Evolutionary conservation across 2,329 filamentous ascomycete genomes (phyloP).

Genomic region (Ophiostoma novo-ulmi): DNA sequence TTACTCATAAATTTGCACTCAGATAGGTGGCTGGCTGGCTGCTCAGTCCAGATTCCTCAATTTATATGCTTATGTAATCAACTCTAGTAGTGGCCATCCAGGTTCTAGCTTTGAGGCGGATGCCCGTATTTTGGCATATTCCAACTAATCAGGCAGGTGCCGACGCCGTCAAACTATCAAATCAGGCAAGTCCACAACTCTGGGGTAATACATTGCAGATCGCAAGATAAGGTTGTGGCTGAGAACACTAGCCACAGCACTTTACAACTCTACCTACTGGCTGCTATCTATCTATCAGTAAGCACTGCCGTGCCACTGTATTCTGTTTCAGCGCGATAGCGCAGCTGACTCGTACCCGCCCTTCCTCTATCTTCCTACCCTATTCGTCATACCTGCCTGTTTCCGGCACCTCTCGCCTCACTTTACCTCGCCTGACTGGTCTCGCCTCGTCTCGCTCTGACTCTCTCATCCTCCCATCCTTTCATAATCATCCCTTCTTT

Average conservation of each 20-base stretch:
- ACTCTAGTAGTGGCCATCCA: background rate
- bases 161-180: background rate
- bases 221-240: slow-evolving; percentile 2
- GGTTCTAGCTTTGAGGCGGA: background rate
- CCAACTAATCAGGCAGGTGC: background rate
- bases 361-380: background rate
- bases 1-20: no score
- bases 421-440: background rate
- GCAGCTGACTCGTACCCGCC: background rate
- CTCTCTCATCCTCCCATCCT: background rate
- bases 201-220: background rate
- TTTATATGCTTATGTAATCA: background rate
- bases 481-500: background rate
- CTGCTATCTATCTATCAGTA: background rate
- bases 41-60: background rate
- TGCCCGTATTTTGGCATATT: background rate
- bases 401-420: slow-evolving; percentile 14
- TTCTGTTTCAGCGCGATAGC: slow-evolving; percentile 7
- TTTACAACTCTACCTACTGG: background rate
- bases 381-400: slow-evolving; percentile 14
- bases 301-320: background rate
- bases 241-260: slow-evolving; percentile 8
- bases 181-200: slow-evolving; percentile 1
- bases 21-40: no score
- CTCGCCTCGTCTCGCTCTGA: background rate